Percentiles rank a stretch among this genome's conserved stretches.
Evolutionary conservation across 768 basidiomycete genomes (phyloP).

Genomic region (Mycena indigotica): DNA sequence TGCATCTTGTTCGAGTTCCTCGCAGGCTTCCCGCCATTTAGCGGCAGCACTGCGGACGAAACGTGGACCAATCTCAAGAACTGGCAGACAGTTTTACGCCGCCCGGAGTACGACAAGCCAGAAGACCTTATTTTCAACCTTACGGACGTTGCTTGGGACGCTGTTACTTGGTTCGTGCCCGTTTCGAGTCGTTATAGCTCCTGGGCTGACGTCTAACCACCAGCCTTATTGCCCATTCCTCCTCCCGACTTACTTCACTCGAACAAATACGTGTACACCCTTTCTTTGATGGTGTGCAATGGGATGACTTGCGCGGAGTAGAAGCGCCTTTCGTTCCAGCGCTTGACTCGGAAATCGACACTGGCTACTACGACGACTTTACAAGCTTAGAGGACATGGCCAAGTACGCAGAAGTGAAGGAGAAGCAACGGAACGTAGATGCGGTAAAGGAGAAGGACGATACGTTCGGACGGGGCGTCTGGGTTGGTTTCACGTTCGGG

Average conservation of each 20-base stretch:
- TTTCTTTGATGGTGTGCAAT: constrained; percentile 78
- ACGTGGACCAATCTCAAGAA: constrained; percentile 99
- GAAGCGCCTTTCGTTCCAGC: constrained; percentile 92
- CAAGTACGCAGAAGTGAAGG: constrained; percentile 97
- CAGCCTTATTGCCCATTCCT: constrained; percentile 88
- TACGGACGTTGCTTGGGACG: constrained; percentile 91
- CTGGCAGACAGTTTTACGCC: constrained; percentile 88
- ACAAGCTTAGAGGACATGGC: constrained; percentile 92
- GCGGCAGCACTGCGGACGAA: constrained; percentile 92
- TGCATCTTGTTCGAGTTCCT: constrained; percentile 98
- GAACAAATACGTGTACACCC: constrained; percentile 73
- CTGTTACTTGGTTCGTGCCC: constrained; percentile 71
- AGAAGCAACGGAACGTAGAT: constrained; percentile 95
- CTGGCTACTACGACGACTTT: constrained; percentile 94
- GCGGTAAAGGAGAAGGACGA: constrained; percentile 89
- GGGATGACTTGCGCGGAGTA: constrained; percentile 76
- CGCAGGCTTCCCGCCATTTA: constrained; percentile 97
- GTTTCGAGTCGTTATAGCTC: not conserved
- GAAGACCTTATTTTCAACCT: constrained; percentile 98
- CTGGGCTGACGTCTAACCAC: constrained; percentile 4
- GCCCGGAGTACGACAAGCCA: constrained; percentile 93
- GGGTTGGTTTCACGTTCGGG: constrained; percentile 92
- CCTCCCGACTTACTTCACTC: constrained; percentile 75
- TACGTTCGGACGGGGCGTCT: constrained; percentile 68
- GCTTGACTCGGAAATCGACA: constrained; percentile 91